These are phyloP conservation scores for Metahyphopichia silvanorum DNA, from an alignment of 805 yeast species.

Conservation along the genomic window DNA sequence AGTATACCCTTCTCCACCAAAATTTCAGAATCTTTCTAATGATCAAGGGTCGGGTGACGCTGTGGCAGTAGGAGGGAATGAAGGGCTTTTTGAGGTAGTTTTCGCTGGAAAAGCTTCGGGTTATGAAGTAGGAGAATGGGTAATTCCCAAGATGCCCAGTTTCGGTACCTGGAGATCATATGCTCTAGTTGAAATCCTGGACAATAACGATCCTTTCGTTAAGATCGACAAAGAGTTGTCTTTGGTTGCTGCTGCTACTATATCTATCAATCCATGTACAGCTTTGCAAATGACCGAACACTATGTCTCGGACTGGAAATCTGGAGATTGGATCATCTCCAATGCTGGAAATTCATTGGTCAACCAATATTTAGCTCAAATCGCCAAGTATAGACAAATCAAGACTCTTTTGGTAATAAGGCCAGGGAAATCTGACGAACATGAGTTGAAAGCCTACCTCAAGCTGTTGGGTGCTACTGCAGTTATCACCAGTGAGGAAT, in stretches of 20 bases:
- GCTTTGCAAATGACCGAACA: slow-evolving; percentile 79
- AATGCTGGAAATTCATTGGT: slow-evolving; percentile 36
- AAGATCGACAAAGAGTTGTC: slow-evolving; percentile 18
- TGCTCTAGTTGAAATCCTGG: slow-evolving; percentile 37
- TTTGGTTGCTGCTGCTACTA: slow-evolving; percentile 73
- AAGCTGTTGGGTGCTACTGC: slow-evolving; percentile 28
- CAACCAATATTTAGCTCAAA: slow-evolving; percentile 24
- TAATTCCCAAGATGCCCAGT: slow-evolving; percentile 65
- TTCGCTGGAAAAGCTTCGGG: slow-evolving; percentile 52
- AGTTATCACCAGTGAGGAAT: slow-evolving; percentile 27
- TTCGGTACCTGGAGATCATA: slow-evolving; percentile 92
- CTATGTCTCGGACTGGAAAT: slow-evolving; percentile 38
- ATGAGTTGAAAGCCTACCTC: slow-evolving; percentile 11
- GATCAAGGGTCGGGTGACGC: slow-evolving; percentile 44
- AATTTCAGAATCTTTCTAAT: background rate
- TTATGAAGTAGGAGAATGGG: slow-evolving; percentile 73
- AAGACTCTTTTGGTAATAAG: slow-evolving; percentile 27
- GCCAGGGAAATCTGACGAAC: slow-evolving; percentile 22
- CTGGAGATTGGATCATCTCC: slow-evolving; percentile 29
- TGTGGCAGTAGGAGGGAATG: slow-evolving; percentile 83
- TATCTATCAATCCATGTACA: slow-evolving; percentile 84
- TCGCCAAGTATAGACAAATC: slow-evolving; percentile 21
- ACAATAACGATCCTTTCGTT: slow-evolving; percentile 40
- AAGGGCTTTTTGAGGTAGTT: slow-evolving; percentile 76
- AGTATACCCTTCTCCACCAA: slow-evolving; percentile 76